Conservation (phyloP, 2,329 filamentous ascomycete species). For the Aspergillus chevalieri region DNA sequence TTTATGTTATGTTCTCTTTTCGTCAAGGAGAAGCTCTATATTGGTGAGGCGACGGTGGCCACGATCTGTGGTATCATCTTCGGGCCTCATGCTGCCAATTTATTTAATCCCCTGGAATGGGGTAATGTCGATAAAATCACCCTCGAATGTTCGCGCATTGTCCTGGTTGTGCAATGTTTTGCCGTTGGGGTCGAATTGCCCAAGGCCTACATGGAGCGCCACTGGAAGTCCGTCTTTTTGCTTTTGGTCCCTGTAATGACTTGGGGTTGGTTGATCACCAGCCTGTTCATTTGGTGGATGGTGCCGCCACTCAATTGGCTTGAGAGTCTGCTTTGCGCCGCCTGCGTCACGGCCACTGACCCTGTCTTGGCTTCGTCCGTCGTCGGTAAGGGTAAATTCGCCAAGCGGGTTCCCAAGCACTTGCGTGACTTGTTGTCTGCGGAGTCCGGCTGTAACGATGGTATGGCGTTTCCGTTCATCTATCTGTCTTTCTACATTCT, state of each 20-base stretch:
- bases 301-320: conserved; percentile 74
- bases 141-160: conserved; percentile 64
- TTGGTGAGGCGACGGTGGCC: conserved; percentile 93
- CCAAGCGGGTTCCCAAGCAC: conserved; percentile 95
- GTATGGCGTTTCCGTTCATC: conserved; percentile 98
- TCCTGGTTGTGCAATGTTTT: conserved; percentile 68
- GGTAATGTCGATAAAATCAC: conserved; percentile 63
- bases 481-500: conserved; percentile 90
- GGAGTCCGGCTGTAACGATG: conserved; percentile 97
- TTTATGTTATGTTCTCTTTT: conserved; percentile 98
- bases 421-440: conserved; percentile 89
- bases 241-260: conserved; percentile 95
- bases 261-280: conserved; percentile 76
- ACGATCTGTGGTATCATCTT: conserved; percentile 66
- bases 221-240: conserved; percentile 88
- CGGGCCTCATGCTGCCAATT: conserved; percentile 59
- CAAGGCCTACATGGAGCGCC: conserved; percentile 83
- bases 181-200: conserved; percentile 67
- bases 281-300: conserved; percentile 92
- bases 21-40: conserved; percentile 98
- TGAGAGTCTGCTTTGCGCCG: conserved; percentile 77
- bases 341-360: conserved; percentile 95
- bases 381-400: conserved; percentile 97
- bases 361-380: conserved; percentile 95
- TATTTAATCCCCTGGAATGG: conserved; percentile 58